Conservation (phyloP, 164 flowering plant genomes). For the Sextonia rubra region DNA sequence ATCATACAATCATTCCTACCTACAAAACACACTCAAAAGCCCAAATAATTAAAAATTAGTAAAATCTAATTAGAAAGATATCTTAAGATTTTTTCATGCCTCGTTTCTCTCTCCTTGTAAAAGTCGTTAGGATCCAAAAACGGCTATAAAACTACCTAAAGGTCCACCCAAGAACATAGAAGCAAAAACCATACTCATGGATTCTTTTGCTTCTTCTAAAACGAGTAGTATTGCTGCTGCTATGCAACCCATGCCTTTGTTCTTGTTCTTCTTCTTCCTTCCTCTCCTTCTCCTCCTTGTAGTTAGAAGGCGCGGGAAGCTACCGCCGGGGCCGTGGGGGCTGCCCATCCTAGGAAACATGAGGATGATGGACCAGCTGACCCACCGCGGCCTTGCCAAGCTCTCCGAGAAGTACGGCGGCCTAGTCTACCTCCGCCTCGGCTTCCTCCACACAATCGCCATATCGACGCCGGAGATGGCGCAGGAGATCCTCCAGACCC, state of each 20-base stretch:
- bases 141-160: no score
- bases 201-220: not conserved
- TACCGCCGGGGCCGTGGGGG: conserved; percentile 72
- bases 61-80: no score
- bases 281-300: not conserved
- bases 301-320: conserved; percentile 15
- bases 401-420: conserved; percentile 70
- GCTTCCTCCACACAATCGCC: conserved; percentile 50
- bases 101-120: no score
- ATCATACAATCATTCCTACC: no score
- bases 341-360: conserved; percentile 75
- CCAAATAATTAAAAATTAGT: no score
- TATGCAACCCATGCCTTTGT: not conserved
- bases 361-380: conserved; percentile 69
- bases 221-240: not conserved
- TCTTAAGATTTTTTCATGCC: no score
- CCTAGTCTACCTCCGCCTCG: conserved; percentile 53
- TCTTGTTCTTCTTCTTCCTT: not conserved
- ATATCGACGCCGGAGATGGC: conserved; percentile 64
- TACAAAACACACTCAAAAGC: no score
- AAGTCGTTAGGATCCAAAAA: no score
- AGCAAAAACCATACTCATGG: not conserved
- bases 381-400: conserved; percentile 75
- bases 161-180: no score
- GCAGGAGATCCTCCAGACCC: conserved; percentile 62